phyloP scores from a whole-genome alignment of 768 basidiomycete species.

The Boletus fagicola region DNA sequence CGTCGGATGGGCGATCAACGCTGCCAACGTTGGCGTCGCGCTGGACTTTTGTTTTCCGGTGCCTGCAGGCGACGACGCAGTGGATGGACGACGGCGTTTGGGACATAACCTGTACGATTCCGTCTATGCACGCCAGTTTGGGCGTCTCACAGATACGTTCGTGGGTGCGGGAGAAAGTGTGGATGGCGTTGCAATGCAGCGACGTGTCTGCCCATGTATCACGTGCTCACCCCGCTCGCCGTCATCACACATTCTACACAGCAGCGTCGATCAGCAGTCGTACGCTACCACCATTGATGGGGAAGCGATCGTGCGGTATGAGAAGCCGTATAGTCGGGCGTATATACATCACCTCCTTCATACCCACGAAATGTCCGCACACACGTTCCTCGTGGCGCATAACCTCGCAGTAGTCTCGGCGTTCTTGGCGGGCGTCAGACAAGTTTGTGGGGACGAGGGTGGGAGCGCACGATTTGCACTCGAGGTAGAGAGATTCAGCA shows the following conservation, averaged over 20 bases:
- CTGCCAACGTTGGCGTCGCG: constrained; percentile 69
- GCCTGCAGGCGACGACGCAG: constrained; percentile 6
- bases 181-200: background rate
- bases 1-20: constrained; percentile 63
- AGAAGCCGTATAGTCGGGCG: constrained; percentile 46
- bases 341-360: constrained; percentile 84
- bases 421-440: constrained; percentile 63
- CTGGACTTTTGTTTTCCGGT: constrained; percentile 78
- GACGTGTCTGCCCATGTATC: constrained; percentile 45
- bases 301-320: constrained; percentile 12
- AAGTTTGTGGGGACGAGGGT: constrained; percentile 10
- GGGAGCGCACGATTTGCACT: constrained; percentile 29
- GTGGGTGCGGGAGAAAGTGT: constrained; percentile 11
- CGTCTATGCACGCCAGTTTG: constrained; percentile 60
- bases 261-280: constrained; percentile 38
- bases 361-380: constrained; percentile 89
- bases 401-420: constrained; percentile 66
- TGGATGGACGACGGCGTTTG: constrained; percentile 27
- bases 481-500: constrained; percentile 52
- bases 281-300: background rate
- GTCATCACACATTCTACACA: constrained; percentile 42
- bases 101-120: constrained; percentile 74
- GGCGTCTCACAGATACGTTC: constrained; percentile 45
- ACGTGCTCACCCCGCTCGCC: constrained; percentile 53
- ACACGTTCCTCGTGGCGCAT: constrained; percentile 71